Evolutionary conservation across 768 basidiomycete genomes (phyloP), one percentile per base, ranked within the genome.

Genomic region (Termitomyces heimii): DNA sequence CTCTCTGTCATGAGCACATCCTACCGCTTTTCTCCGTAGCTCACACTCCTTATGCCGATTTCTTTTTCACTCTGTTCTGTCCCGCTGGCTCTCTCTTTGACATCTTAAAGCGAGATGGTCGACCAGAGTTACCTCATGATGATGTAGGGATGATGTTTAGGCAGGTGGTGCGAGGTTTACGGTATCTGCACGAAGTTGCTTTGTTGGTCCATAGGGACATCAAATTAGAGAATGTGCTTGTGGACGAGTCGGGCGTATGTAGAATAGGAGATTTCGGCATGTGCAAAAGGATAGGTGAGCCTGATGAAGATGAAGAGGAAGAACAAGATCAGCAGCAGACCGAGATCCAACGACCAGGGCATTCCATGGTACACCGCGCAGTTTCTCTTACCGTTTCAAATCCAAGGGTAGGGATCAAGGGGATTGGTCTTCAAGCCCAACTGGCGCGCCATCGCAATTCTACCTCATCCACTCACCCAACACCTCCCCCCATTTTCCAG

Each of bases 221-320:
- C 70, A 99, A 99, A 75, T 82, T 97, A 58, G 97, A 98, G 73
- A 99, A 99, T 74, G 85, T 98, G 49, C 82, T 98, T 43, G 86
- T 95, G 53, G 92, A 95, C 69, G 89, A 92, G 68, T 84, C 82
- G 76, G 89, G 91, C 55, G 80, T 86, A n/a, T 94, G 92, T 75
- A 84, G 85, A 66, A 87, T 96, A 32, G 76, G 77, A 44, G 93
- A 95, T 73, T 94, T 95, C 73, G 92, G 92, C 49, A 82, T 94
- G 76, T 79, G 90, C 20, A 78, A 81, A 65, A 76, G 76, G 56
- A 84, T 92, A 42, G 84, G 82, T 63, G 80, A 79, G 61, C 58
- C 62, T 47, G 68, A 72, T 48, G 68, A 71, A 45, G 69, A 74
- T 22, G 61, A 69, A 56, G 71, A 71, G 45, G 69, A 74, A 45